Evolutionary conservation across 805 yeast genomes (phyloP).

Genomic region (Clavispora santaluciae): DNA sequence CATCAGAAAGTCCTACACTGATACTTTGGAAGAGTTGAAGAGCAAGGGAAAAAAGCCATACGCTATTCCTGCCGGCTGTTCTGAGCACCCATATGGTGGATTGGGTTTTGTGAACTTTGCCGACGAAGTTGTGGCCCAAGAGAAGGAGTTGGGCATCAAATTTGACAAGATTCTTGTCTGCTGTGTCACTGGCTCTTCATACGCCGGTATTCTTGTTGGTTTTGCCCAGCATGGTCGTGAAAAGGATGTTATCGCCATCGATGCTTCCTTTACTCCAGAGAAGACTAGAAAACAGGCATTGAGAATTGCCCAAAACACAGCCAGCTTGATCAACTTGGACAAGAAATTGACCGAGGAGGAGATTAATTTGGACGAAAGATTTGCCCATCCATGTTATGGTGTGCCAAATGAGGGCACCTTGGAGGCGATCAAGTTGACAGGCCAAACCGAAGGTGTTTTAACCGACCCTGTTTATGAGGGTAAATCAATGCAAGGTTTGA

Average conservation of each 20-base stretch:
- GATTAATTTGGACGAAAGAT: conserved; percentile 2
- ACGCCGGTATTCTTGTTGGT: conserved; percentile 4
- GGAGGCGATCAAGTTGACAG: conserved; percentile 4
- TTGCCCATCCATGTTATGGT: conserved; percentile 6
- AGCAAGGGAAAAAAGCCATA: conserved; percentile 6
- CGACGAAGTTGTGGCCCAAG: conserved; percentile 5
- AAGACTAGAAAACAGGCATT: conserved; percentile 2
- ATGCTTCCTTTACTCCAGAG: conserved; percentile 4
- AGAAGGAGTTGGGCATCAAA: conserved; percentile 3
- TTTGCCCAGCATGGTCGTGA: conserved; percentile 5
- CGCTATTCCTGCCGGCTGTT: conserved; percentile 6
- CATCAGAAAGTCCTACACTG: conserved; percentile 3
- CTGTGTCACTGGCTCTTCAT: conserved; percentile 5
- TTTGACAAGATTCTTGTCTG: conserved; percentile 5
- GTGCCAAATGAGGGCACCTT: conserved; percentile 4
- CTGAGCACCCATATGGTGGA: conserved; percentile 6
- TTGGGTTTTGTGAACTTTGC: conserved; percentile 5
- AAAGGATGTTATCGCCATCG: conserved; percentile 4
- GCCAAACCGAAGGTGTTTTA: conserved; percentile 5
- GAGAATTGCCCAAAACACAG: conserved; percentile 4
- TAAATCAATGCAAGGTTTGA: conserved; percentile 5
- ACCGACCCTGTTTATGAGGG: conserved; percentile 6
- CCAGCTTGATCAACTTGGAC: conserved; percentile 3
- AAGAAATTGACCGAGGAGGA: conserved; percentile 1
- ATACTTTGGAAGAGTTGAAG: conserved; percentile 3